Evolutionary conservation across 1,284 basidiomycete genomes (phyloP).

Genomic region (Psilocybe mexicana): DNA sequence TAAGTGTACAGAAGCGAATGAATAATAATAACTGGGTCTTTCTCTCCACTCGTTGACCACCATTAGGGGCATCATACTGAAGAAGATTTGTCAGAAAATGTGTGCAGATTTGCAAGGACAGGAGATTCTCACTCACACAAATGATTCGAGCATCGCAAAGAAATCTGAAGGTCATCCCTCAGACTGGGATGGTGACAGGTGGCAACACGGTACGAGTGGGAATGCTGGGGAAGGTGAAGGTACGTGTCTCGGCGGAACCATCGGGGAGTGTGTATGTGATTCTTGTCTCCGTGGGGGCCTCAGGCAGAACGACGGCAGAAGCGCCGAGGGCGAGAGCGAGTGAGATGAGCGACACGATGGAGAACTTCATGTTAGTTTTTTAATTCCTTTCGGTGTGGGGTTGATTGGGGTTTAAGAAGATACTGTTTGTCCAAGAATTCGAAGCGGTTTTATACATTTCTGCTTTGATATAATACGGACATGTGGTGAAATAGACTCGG

Average conservation of each 20-base stretch:
- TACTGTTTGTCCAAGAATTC: neutral
- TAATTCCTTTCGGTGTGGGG: neutral
- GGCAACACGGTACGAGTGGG: conserved; percentile 14
- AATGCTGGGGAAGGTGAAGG: conserved; percentile 7
- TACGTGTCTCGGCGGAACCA: conserved; percentile 9
- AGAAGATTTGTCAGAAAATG: neutral
- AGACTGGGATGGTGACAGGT: conserved; percentile 11
- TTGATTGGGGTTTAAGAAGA: neutral
- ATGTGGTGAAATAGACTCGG: neutral
- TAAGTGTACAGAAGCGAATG: too few relatives aligned
- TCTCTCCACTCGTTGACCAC: too few relatives aligned
- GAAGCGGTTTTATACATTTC: neutral
- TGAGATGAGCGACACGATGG: conserved; percentile 12
- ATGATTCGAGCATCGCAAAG: neutral
- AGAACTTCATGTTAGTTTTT: conserved; percentile 16
- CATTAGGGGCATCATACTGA: too few relatives aligned
- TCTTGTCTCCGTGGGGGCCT: conserved; percentile 10
- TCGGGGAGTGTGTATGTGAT: conserved; percentile 9
- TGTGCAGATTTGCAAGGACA: neutral
- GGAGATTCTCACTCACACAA: neutral
- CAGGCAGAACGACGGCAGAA: conserved; percentile 16
- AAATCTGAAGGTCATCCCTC: neutral
- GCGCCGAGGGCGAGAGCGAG: conserved; percentile 16
- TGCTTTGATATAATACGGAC: neutral
- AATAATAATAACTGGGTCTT: too few relatives aligned